Evolutionary conservation across 495 filamentous ascomycete genomes (phyloP).

Genomic region (Penicilliopsis zonata): DNA sequence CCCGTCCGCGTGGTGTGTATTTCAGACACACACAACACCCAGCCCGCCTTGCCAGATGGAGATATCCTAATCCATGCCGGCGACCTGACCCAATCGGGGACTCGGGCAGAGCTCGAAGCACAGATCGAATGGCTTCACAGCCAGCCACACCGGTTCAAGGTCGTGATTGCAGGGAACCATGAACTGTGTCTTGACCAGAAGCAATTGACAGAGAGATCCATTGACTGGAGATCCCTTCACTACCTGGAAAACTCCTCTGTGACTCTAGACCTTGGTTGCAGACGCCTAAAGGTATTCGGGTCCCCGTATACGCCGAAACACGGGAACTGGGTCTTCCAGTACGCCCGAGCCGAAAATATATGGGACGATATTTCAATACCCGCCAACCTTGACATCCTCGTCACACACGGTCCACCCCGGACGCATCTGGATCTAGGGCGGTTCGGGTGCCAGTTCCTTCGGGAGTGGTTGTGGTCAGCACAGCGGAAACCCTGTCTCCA

Average conservation of each 20-base stretch:
- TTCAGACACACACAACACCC: conserved; percentile 63
- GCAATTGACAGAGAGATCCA: not conserved
- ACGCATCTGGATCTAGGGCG: conserved; percentile 49
- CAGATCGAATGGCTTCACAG: conserved; percentile 54
- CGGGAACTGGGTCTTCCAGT: conserved; percentile 40
- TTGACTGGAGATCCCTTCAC: conserved; percentile 28
- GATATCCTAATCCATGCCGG: conserved; percentile 71
- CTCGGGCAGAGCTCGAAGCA: conserved; percentile 41
- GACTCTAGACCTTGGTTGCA: conserved; percentile 32
- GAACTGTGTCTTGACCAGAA: conserved; percentile 51
- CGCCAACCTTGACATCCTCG: conserved; percentile 49
- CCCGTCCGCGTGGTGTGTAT: conserved; percentile 58
- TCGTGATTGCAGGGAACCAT: conserved; percentile 67
- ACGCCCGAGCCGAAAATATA: conserved; percentile 9
- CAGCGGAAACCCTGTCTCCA: conserved; percentile 37
- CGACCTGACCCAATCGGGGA: conserved; percentile 55
- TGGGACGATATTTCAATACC: conserved; percentile 33
- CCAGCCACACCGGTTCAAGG: conserved; percentile 50
- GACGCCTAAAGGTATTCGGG: conserved; percentile 42
- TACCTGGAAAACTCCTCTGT: conserved; percentile 38
- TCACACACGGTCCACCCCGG: conserved; percentile 50
- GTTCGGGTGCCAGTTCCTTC: conserved; percentile 30
- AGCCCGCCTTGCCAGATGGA: conserved; percentile 44
- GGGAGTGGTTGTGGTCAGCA: conserved; percentile 44
- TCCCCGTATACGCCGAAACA: conserved; percentile 37